Percentiles rank a stretch among this genome's conserved stretches.
phyloP scores from a whole-genome alignment of 495 filamentous ascomycete species.

The Cercophora newfieldiana region DNA sequence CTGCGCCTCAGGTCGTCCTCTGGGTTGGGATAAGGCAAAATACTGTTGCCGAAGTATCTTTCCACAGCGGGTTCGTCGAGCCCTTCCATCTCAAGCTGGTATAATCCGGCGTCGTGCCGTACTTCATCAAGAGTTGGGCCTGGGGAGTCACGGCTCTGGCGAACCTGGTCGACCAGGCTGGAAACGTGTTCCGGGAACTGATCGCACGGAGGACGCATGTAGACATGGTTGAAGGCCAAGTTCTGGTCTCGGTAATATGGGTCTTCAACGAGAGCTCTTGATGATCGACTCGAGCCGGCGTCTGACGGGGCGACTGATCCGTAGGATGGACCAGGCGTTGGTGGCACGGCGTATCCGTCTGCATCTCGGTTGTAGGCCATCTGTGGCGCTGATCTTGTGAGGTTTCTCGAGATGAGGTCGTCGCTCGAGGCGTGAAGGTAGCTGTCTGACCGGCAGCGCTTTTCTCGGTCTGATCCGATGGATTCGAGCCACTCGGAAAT shows the following conservation, averaged over 20 bases:
- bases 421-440: no score
- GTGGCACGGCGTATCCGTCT: background rate
- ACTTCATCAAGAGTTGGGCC: no score
- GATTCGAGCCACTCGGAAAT: conserved; percentile 12
- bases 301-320: conserved; percentile 1
- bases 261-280: conserved; percentile 20
- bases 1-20: background rate
- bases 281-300: conserved; percentile 5
- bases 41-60: conserved; percentile 17
- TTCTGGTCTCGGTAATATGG: conserved; percentile 23
- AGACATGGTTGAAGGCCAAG: conserved; percentile 25
- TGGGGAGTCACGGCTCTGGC: no score
- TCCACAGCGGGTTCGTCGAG: conserved; percentile 20
- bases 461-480: conserved; percentile 6
- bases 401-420: no score
- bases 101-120: conserved; percentile 14
- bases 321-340: no score
- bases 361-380: conserved; percentile 8
- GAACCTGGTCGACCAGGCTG: no score
- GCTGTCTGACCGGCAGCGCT: no score
- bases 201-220: conserved; percentile 17
- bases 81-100: conserved; percentile 16
- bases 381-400: no score
- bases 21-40: conserved; percentile 21
- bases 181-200: no score